Conservation (phyloP, 495 filamentous ascomycete species). For the Venustampulla echinocandica region DNA sequence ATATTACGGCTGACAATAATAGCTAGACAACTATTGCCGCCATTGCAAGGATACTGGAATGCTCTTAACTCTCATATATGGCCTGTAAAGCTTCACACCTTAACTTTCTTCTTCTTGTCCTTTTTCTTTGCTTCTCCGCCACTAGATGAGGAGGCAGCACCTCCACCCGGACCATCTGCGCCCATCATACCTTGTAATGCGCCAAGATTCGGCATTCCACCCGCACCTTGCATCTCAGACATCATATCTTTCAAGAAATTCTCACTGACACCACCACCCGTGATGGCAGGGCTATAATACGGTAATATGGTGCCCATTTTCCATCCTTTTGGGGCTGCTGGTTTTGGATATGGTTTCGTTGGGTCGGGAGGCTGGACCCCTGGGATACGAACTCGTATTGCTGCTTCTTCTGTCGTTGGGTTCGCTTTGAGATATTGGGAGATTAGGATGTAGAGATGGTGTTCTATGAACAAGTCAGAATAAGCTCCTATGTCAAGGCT, state of each 20-base stretch:
- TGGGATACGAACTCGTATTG: constrained; percentile 17
- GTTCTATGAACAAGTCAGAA: constrained; percentile 39
- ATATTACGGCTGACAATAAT: no score
- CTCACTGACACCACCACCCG: constrained; percentile 89
- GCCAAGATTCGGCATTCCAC: constrained; percentile 23
- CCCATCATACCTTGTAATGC: constrained; percentile 30
- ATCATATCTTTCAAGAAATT: constrained; percentile 97
- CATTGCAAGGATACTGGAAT: no score
- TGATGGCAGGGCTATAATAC: constrained; percentile 78
- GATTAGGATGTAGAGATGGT: constrained; percentile 75
- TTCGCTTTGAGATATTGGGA: constrained; percentile 63
- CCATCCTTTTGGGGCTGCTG: constrained; percentile 81
- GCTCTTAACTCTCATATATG: no score
- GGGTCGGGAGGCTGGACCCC: constrained; percentile 36
- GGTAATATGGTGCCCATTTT: constrained; percentile 80
- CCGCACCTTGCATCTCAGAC: constrained; percentile 60
- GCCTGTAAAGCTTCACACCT: no score
- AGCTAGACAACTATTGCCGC: no score
- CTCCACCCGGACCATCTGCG: constrained; percentile 8
- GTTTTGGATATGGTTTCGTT: constrained; percentile 55
- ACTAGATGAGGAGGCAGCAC: neutral
- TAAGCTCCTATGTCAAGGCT: neutral
- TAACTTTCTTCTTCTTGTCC: constrained; percentile 32
- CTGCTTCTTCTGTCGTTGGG: constrained; percentile 63
- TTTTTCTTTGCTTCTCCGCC: constrained; percentile 38